Evolutionary conservation across 148 eudicot genomes (phyloP), one percentile per base, ranked within the genome.

Genomic region (Rhododendron vialii): DNA sequence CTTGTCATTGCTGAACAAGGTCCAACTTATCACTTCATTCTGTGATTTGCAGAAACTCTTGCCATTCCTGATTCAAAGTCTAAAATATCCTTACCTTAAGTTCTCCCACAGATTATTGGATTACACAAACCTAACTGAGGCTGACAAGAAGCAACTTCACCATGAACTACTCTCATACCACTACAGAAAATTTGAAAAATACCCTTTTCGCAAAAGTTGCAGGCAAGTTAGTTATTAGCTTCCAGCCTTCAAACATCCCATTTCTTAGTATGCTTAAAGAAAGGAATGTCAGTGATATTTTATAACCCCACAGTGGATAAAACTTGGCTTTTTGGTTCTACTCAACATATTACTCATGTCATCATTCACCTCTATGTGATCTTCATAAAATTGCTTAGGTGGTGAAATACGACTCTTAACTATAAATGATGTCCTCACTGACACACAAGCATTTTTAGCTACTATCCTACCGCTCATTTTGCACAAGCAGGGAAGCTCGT

Each of bases 121-220:
- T 81, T n/a, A 53, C 36, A 53, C 67, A 53, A 26, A 61, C 59
- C 59, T 81, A 33, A 22, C 48, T 61, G 12, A 82, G 35, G 11
- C 61, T 81, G 82, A 80, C 38, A 26, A 48, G 36, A 26, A 80
- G 82, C 59, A 48, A 48, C 61, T 80, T 80, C 82, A 80, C 36
- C 38, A 28, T 30, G 38, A 48, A 26, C 59, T 80, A 80, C 82
- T 48, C 36, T 47, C 20, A n/a, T 10, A 26, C 82, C 13, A 22
- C 26, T 1, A 24, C 82, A 78, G 51, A 26, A 78, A 78, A 78
- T 35, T 38, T 76, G 78, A 13, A 50, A 47, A 11, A 41, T 41
- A 43, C 7, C 22, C 0, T 38, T 78, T 78, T 22, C 1, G 17
- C 45, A 74, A 74, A 36, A 33, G 45, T 69, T 74, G 18, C 78